Evolutionary conservation across 2,329 filamentous ascomycete genomes (phyloP), one percentile per base, ranked within the genome.

Genomic region (Pseudocercospora crystallina): DNA sequence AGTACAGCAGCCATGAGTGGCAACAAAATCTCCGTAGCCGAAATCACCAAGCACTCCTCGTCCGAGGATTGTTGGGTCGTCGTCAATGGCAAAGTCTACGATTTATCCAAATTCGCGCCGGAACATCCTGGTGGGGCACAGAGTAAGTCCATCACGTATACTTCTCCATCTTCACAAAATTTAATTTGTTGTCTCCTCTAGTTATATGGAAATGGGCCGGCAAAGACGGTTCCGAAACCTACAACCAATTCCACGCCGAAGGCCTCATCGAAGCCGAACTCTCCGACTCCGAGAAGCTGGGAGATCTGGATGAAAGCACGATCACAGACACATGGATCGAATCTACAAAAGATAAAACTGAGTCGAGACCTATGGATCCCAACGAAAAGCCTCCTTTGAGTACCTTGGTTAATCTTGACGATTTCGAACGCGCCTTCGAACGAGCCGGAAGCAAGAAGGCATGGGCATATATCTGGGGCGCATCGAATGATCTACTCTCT

Each of bases 51-150:
- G 43, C 66, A 70, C 41, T 59, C 66, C 36, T 59, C 61, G 5
- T 53, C 65, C 5, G 64, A 67, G 32, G 64, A 70, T 47, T 75
- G 73, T 61, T 89, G 86, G 86, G 80, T 88, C 51, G 83, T 86
- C 13, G 78, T 89, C 15, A 80, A 87, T 65, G 79, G 79, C 39
- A 78, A 80, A 60, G 83, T 88, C 15, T 87, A 84, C 72, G 82
- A 89, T 65, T 70, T 89, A 38, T 84, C 81, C 17, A 76, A 81
- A 12, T 88, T 89, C 65, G 74, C 82, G 8, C 78, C 79, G n/a
- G 74, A 82, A 52, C 82, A 85, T 65, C 81, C 82, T 4, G 82
- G 83, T 29, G 82, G 82, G 15, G 70, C 80, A 41, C 75, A 71
- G 37, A 79, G 80, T 75, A 66, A 26, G 56, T 42, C n/a, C n/a